Conservation (phyloP, 2,329 filamentous ascomycete species). For the Berkeleyomyces basicola region DNA sequence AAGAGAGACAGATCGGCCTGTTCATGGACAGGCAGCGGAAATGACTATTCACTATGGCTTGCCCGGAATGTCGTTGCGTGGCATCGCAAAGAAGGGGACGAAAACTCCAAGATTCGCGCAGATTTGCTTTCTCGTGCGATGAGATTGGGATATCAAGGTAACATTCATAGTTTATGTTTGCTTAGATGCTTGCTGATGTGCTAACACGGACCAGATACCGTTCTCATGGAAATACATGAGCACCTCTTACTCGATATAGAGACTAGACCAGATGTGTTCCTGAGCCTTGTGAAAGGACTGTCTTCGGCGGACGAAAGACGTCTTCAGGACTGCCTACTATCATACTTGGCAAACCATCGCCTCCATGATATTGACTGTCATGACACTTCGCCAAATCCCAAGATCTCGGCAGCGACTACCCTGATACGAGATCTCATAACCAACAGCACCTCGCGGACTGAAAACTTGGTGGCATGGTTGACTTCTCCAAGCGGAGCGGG, state of each 20-base stretch:
- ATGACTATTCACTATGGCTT: slow-evolving; percentile 54
- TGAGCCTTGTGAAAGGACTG: slow-evolving; percentile 15
- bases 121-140: slow-evolving; percentile 42
- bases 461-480: slow-evolving; percentile 47
- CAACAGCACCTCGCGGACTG: slow-evolving; percentile 31
- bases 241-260: slow-evolving; percentile 23
- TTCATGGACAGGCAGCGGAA: slow-evolving; percentile 48
- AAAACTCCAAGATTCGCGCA: slow-evolving; percentile 26
- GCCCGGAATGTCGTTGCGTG: slow-evolving; percentile 42
- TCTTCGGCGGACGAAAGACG: slow-evolving; percentile 16
- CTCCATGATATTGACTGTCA: slow-evolving; percentile 23
- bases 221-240: slow-evolving; percentile 19
- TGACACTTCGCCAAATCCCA: slow-evolving; percentile 14
- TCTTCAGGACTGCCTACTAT: slow-evolving; percentile 18
- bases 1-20: not conserved
- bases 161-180: slow-evolving; percentile 13
- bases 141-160: slow-evolving; percentile 58
- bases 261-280: slow-evolving; percentile 17
- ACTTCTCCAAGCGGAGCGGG: slow-evolving; percentile 46
- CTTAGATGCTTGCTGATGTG: not conserved
- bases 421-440: slow-evolving; percentile 35
- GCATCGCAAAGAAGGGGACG: slow-evolving; percentile 21
- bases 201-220: slow-evolving; percentile 9
- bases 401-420: slow-evolving; percentile 40
- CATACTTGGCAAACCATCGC: slow-evolving; percentile 30